Conservation (phyloP, 306 rosid genomes). For the Prunus campanulata region DNA sequence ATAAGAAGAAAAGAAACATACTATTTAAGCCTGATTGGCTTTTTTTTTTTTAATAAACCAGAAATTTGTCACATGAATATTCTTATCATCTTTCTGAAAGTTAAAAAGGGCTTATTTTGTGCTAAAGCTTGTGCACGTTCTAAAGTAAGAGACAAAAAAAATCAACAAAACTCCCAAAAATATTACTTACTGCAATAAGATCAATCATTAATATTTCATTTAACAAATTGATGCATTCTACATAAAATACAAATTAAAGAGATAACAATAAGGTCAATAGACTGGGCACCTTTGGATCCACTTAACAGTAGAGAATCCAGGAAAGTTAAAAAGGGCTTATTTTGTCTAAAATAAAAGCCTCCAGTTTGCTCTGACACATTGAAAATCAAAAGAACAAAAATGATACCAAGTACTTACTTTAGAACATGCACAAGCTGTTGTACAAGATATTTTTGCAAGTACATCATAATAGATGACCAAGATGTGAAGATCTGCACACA, state of each 20-base stretch:
- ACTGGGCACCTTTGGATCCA: background rate
- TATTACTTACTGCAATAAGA: background rate
- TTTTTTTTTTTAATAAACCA: background rate
- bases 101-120: too few species aligned
- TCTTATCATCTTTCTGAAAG: background rate
- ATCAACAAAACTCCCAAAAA: slow-evolving; percentile 1
- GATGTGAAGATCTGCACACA: slow-evolving; percentile 73
- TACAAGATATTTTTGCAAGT: slow-evolving; percentile 72
- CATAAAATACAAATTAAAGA: background rate
- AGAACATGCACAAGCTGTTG: slow-evolving; percentile 51
- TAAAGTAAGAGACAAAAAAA: slow-evolving; percentile 10
- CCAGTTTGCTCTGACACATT: background rate
- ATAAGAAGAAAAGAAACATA: background rate
- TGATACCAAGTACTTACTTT: slow-evolving; percentile 52
- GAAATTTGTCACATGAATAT: background rate
- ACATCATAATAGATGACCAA: slow-evolving; percentile 82
- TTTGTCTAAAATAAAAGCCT: background rate
- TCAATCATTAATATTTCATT: background rate
- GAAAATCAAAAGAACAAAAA: slow-evolving; percentile 7
- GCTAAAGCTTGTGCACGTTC: too few species aligned
- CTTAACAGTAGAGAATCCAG: background rate
- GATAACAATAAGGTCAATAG: background rate
- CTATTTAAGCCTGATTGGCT: background rate
- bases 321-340: background rate
- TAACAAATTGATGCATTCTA: background rate